Evolutionary conservation across 192 early-diverging fungal species (phyloP).

Genomic region (Backusella mclennaniae): DNA sequence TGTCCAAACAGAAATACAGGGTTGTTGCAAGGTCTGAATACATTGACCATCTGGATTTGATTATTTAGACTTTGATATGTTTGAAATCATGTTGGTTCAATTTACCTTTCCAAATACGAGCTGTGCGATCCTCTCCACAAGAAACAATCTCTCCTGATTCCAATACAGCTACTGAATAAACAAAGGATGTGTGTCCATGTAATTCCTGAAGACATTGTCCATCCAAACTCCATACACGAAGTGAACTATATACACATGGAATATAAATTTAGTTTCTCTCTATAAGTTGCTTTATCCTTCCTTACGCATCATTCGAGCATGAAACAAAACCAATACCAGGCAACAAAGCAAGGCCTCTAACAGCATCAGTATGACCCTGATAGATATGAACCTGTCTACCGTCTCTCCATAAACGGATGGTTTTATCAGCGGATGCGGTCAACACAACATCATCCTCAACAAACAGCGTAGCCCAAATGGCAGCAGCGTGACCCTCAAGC

Average conservation of each 20-base stretch:
- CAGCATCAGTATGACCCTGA: slow-evolving; percentile 87
- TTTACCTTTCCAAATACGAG: slow-evolving; percentile 80
- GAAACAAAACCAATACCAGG: slow-evolving; percentile 75
- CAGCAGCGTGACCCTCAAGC: slow-evolving; percentile 74
- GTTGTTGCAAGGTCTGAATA: slow-evolving; percentile 81
- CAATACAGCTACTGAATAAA: slow-evolving; percentile 80
- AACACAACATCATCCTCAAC: slow-evolving; percentile 67
- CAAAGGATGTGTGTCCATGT: slow-evolving; percentile 88
- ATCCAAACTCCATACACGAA: slow-evolving; percentile 78
- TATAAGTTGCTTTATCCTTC: neutral
- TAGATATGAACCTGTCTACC: slow-evolving; percentile 63
- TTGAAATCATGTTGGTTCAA: too few species aligned
- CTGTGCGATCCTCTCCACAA: slow-evolving; percentile 90
- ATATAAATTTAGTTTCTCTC: neutral
- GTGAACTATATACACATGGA: slow-evolving; percentile 45
- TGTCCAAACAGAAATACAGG: slow-evolving; percentile 92
- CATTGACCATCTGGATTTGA: slow-evolving; percentile 52
- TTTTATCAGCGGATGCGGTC: slow-evolving; percentile 94
- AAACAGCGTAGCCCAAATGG: slow-evolving; percentile 92
- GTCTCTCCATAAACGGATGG: slow-evolving; percentile 83
- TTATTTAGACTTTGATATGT: neutral
- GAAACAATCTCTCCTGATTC: slow-evolving; percentile 80
- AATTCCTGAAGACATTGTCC: slow-evolving; percentile 75
- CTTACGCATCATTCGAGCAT: slow-evolving; percentile 83
- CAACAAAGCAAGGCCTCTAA: slow-evolving; percentile 71